These are phyloP conservation scores for Penicillium sp. DNA, from an alignment of 2,329 filamentous ascomycete species.

Conservation along the genomic window DNA sequence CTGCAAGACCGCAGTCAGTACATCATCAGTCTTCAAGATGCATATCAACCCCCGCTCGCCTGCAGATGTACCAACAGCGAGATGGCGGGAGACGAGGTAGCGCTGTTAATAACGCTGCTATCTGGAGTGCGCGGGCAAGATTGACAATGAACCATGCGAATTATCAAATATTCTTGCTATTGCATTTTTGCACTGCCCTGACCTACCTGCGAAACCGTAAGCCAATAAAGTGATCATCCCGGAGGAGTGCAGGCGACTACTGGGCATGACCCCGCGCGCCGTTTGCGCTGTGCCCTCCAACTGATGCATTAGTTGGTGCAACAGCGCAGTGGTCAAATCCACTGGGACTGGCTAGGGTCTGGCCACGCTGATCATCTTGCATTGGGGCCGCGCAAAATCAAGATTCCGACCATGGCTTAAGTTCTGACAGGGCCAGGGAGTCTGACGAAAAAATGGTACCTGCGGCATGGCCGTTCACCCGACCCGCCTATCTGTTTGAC, in stretches of 20 bases:
- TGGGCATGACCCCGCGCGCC: slow-evolving; percentile 4
- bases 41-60: neutral
- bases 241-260: neutral
- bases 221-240: slow-evolving; percentile 5
- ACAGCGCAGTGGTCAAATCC: neutral
- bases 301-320: slow-evolving; percentile 4
- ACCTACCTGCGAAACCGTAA: neutral
- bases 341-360: neutral
- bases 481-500: neutral
- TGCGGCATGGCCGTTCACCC: slow-evolving; percentile 2
- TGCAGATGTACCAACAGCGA: neutral
- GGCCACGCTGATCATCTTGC: slow-evolving; percentile 13
- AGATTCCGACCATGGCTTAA: slow-evolving; percentile 14
- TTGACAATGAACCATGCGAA: slow-evolving; percentile 17
- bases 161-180: neutral
- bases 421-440: slow-evolving; percentile 21
- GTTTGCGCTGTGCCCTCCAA: slow-evolving; percentile 6
- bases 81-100: neutral
- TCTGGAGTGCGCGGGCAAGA: slow-evolving; percentile 7
- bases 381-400: slow-evolving; percentile 12
- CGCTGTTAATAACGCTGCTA: neutral
- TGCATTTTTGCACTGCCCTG: neutral
- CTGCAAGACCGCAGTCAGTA: no score
- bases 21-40: neutral
- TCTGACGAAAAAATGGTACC: slow-evolving; percentile 13